These are phyloP conservation scores for Grammothele lineata DNA, from an alignment of 768 basidiomycete species.

Conservation along the genomic window DNA sequence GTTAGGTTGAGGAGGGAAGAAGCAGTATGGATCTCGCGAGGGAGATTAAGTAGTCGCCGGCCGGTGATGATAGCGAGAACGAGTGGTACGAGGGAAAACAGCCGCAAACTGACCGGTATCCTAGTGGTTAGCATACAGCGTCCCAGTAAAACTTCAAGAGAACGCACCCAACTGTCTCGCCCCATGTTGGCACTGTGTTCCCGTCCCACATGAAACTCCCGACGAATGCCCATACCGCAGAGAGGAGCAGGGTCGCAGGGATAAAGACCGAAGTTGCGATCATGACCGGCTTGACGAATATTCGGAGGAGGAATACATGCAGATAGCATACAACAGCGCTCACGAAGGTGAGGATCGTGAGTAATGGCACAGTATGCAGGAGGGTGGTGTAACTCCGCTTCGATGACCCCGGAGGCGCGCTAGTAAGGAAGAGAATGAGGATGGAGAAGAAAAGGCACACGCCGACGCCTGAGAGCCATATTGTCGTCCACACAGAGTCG, in stretches of 20 bases:
- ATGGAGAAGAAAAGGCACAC: slow-evolving; percentile 61
- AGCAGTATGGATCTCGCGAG: slow-evolving; percentile 62
- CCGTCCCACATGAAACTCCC: slow-evolving; percentile 68
- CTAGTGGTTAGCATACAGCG: too few relatives aligned
- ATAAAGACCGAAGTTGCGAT: slow-evolving; percentile 72
- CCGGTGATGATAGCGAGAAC: slow-evolving; percentile 65
- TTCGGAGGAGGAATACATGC: slow-evolving; percentile 70
- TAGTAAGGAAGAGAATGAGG: slow-evolving; percentile 58
- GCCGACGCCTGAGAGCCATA: slow-evolving; percentile 58
- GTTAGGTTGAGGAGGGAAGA: slow-evolving; percentile 56
- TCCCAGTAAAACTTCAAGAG: too few relatives aligned
- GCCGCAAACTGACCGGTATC: slow-evolving; percentile 67
- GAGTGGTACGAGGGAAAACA: slow-evolving; percentile 77
- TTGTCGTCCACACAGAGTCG: slow-evolving; percentile 65
- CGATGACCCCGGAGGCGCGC: slow-evolving; percentile 32
- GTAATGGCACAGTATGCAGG: slow-evolving; percentile 72
- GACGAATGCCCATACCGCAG: slow-evolving; percentile 76
- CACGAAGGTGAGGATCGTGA: slow-evolving; percentile 65
- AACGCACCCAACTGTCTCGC: slow-evolving; percentile 73
- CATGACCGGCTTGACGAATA: slow-evolving; percentile 84
- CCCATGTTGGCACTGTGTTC: slow-evolving; percentile 66
- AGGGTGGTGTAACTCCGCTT: slow-evolving; percentile 65
- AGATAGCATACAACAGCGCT: slow-evolving; percentile 70
- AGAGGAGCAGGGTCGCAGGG: slow-evolving; percentile 68
- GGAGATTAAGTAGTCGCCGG: slow-evolving; percentile 67